phyloP scores from a whole-genome alignment of 768 basidiomycete genomes.

The Podaxis sp. region DNA sequence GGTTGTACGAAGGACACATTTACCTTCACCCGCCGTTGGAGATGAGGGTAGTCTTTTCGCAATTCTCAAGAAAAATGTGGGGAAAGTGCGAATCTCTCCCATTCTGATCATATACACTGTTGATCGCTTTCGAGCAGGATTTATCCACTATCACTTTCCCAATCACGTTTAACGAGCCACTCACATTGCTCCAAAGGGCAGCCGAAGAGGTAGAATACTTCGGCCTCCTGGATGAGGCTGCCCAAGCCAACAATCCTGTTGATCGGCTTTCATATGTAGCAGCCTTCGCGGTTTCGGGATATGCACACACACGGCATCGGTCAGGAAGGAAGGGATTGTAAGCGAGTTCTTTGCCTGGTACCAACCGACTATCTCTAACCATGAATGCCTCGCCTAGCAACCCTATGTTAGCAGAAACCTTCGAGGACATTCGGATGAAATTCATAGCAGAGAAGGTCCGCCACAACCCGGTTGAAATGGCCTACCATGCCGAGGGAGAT shows the following conservation, averaged over 20 bases:
- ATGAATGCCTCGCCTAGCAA: constrained; percentile 50
- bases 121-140: constrained; percentile 45
- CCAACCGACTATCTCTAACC: background rate
- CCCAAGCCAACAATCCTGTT: constrained; percentile 51
- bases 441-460: constrained; percentile 88
- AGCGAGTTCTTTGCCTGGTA: constrained; percentile 28
- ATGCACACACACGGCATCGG: constrained; percentile 77
- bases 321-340: constrained; percentile 88
- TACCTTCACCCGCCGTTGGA: constrained; percentile 59
- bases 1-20: constrained; percentile 48
- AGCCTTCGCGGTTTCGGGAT: constrained; percentile 83
- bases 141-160: constrained; percentile 80
- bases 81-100: constrained; percentile 52
- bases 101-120: background rate
- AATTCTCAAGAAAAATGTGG: constrained; percentile 85
- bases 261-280: constrained; percentile 75
- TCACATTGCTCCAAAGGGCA: constrained; percentile 76
- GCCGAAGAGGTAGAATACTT: constrained; percentile 87
- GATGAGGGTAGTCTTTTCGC: constrained; percentile 84
- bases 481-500: constrained; percentile 79
- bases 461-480: constrained; percentile 82
- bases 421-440: constrained; percentile 76
- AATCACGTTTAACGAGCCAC: constrained; percentile 88
- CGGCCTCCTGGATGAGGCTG: constrained; percentile 66
- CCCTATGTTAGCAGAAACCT: constrained; percentile 87